Percentiles rank a stretch among this genome's conserved stretches.
phyloP scores from a whole-genome alignment of 805 yeast genomes.

The Hanseniaspora meyeri region DNA sequence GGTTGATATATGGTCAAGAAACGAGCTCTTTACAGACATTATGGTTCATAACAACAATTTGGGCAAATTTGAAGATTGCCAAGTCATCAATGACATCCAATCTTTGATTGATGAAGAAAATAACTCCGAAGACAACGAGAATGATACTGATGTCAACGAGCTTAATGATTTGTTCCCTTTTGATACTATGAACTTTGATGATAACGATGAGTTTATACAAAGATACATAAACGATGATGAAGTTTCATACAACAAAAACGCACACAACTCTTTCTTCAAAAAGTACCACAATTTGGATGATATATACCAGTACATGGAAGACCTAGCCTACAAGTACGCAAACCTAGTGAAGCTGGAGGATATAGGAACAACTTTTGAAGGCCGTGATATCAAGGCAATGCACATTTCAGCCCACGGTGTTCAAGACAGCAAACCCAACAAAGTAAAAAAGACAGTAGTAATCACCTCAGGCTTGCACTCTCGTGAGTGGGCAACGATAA shows the following conservation, averaged over 20 bases:
- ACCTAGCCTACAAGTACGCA: constrained; percentile 50
- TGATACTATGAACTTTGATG: constrained; percentile 26
- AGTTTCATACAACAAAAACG: constrained; percentile 14
- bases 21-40: constrained; percentile 37
- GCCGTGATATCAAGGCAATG: constrained; percentile 54
- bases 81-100: constrained; percentile 46
- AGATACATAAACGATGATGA: neutral
- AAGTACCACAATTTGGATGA: constrained; percentile 57
- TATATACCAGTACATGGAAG: constrained; percentile 60
- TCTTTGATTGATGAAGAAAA: constrained; percentile 44
- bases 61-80: constrained; percentile 23
- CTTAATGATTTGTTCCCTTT: constrained; percentile 18
- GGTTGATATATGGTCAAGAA: constrained; percentile 41
- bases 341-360: constrained; percentile 48
- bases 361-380: constrained; percentile 68
- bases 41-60: constrained; percentile 20
- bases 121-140: constrained; percentile 27
- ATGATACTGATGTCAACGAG: constrained; percentile 1
- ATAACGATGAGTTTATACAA: constrained; percentile 3
- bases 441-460: constrained; percentile 47
- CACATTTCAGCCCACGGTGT: constrained; percentile 44
- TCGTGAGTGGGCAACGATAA: constrained; percentile 75
- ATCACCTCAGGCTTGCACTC: constrained; percentile 81
- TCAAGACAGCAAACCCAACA: constrained; percentile 16
- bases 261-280: constrained; percentile 50